Evolutionary conservation across 495 filamentous ascomycete genomes (phyloP), one percentile per base, ranked within the genome.

Genomic region (Aspergillus kassunensis): DNA sequence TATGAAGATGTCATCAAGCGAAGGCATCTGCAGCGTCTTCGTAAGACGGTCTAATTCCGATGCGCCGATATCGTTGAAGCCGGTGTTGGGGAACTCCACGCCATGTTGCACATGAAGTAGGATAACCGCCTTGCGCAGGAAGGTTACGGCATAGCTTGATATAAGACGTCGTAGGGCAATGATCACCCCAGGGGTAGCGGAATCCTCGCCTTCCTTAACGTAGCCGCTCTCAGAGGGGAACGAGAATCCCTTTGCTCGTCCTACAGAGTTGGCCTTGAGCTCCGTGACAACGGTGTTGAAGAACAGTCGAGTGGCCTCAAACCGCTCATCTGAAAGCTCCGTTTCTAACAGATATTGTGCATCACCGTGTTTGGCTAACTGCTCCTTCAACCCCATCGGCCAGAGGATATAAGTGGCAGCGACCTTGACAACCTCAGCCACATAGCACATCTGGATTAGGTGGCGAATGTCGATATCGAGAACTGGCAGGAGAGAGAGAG

Each of bases 371-470:
- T 58, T 52, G 5, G 62, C 53, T 13, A 76, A 42, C 42, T 74
- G 70, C 25, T 74, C 69, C 55, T 73, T 73, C 44, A 77, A 54
- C 1, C 65, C 69, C 2, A 68, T 44, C 9, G 71, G 72, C 65
- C 70, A 75, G 19, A 76, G 62, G 18, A 74, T 69, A 51, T 69
- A 76, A 10, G 73, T 75, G 11, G 67, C 65, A 27, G 69, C 66
- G 8, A 90, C 87, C 69, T 95, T 93, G 36, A 91, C 83, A 36
- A 97, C 81, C 69, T 99, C 92, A 23, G 89, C 89, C 31, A 95
- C 77, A 62, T 95, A 97, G 72, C 93, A 97, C 49, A 97, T 78
- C 11, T 87, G 87, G 24, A 97, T 70, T 13, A 97, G 60, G 69
- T 96, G 89, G 52, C 87, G 81, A 25, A 95, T 82, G 45, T 96